A percentile compares a stretch with the other conserved stretches of the same genome.
Conservation (phyloP, 768 basidiomycete genomes). For the Lentinula boryana region DNA sequence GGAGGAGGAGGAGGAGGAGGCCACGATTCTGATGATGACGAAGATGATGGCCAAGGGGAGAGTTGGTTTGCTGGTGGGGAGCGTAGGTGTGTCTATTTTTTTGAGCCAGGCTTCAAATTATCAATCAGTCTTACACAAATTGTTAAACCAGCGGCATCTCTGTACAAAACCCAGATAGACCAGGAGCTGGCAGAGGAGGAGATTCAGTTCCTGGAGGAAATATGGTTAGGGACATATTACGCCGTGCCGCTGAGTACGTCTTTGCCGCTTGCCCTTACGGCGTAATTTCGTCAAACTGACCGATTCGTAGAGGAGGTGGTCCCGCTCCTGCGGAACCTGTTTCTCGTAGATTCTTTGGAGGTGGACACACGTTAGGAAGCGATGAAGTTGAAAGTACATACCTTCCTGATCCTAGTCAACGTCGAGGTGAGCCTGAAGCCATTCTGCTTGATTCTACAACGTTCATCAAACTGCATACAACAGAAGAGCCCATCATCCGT, state of each 20-base stretch:
- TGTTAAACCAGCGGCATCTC: conserved; percentile 67
- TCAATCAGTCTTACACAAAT: not conserved
- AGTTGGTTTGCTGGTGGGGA: conserved; percentile 95
- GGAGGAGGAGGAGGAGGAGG: conserved; percentile 18
- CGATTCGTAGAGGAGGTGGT: conserved; percentile 28
- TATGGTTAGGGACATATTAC: conserved; percentile 66
- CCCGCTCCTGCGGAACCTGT: conserved; percentile 16
- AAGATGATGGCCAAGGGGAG: conserved; percentile 47
- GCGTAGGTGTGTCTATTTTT: conserved; percentile 51
- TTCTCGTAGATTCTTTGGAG: conserved; percentile 47
- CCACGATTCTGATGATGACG: conserved; percentile 48
- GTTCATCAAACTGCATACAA: conserved; percentile 20
- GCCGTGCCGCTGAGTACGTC: conserved; percentile 72
- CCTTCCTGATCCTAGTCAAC: conserved; percentile 66
- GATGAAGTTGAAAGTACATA: conserved; percentile 80
- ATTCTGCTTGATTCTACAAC: not conserved
- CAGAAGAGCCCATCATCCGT: conserved; percentile 58
- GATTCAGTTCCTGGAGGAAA: conserved; percentile 42
- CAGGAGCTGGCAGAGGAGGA: conserved; percentile 18
- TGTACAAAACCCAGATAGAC: conserved; percentile 75
- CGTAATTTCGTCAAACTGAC: not conserved
- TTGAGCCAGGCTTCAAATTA: not conserved
- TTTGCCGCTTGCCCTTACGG: not conserved
- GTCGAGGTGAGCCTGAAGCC: not conserved
- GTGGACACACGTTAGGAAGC: conserved; percentile 82